Conservation (phyloP, 2,329 filamentous ascomycete species). For the Emmonsiellopsis sp. region DNA sequence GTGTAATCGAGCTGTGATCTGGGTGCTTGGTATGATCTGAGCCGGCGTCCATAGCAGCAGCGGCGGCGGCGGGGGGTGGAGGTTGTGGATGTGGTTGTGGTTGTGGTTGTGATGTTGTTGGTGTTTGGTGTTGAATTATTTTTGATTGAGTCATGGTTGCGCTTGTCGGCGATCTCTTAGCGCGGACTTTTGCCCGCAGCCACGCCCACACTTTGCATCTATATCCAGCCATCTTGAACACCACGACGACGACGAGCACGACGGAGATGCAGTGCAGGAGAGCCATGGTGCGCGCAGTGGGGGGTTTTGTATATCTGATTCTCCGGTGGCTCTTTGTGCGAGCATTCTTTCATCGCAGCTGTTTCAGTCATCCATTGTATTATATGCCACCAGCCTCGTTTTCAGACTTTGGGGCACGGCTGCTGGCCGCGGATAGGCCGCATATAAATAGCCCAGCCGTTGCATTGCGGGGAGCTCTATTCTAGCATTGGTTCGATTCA, state of each 20-base stretch:
- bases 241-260: too few species aligned
- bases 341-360: not conserved
- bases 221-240: too few species aligned
- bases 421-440: not conserved
- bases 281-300: too few species aligned
- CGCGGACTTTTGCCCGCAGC: not conserved
- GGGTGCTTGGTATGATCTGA: too few species aligned
- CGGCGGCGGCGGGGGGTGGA: not conserved
- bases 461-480: not conserved
- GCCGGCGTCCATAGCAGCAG: too few species aligned
- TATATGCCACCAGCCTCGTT: not conserved
- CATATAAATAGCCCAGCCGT: not conserved
- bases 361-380: not conserved
- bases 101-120: not conserved
- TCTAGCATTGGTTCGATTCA: not conserved
- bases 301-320: too few species aligned
- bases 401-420: not conserved
- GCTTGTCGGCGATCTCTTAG: not conserved
- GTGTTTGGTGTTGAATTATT: not conserved
- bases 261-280: too few species aligned
- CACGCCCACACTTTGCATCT: not conserved
- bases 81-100: conserved; percentile 2
- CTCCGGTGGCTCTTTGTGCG: not conserved
- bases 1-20: not conserved
- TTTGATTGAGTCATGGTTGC: conserved; percentile 5